Evolutionary conservation across 495 filamentous ascomycete genomes (phyloP), one percentile per base, ranked within the genome.

Genomic region (Aspergillus leporis): DNA sequence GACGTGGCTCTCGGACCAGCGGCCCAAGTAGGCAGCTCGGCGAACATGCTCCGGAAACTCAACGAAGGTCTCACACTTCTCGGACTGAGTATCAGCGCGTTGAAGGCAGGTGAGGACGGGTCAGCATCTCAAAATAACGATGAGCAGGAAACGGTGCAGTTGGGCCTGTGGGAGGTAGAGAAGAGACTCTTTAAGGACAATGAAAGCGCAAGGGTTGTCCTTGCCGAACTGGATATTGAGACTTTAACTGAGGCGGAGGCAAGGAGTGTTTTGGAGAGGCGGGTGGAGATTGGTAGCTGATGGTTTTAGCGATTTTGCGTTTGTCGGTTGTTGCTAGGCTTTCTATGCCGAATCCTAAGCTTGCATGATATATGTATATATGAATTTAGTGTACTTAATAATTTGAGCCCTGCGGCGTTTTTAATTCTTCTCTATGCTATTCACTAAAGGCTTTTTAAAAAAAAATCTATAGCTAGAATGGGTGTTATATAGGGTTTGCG

Each of bases 131-230:
- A 68, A 14, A 67, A 54, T 0, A 59, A 55, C 7, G 51, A 43
- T 12, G 14, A 45, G 30, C 21, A 21, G 34, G 50, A 40, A 43
- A 12, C 34, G 32, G 45, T 21, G n/a, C 66, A 47, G 7, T 56
- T 87, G 63, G 78, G 81, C 3, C 74, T 97, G 31, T 88, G 82
- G 78, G 84, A 89, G 61, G 92, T 90, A 3, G 90, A 87, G 62
- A 85, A 86, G 66, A 80, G 84, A 58, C 72, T 96, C 0, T 97
- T 95, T 71, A 87, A 81, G 40, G 86, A 88, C 61, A 93, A 93
- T 55, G 80, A 88, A 53, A 88, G 88, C 64, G 94, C 92, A 1
- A 86, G 91, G 62, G 86, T 82, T 64, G 81, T 87, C 18, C 73
- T 98, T 38, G 83, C 85, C 55, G 80, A 93, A 65, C 76, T 88